Evolutionary conservation across 1,284 basidiomycete species (phyloP).

Genomic region (Xanthoconium separans): DNA sequence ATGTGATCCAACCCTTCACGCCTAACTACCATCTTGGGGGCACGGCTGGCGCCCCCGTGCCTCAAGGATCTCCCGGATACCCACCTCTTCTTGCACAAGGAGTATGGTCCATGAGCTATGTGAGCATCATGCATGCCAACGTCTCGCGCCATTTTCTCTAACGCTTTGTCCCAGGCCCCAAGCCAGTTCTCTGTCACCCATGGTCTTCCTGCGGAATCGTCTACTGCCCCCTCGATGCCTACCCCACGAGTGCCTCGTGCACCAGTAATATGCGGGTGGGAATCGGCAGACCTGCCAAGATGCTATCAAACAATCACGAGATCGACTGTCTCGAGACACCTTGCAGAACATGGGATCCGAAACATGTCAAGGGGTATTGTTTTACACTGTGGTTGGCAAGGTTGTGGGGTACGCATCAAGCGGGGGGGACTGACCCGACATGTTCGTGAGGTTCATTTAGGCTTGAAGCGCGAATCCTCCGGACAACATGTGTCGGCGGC

Average conservation of each 20-base stretch:
- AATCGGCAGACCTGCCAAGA: not conserved
- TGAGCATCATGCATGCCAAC: conserved; percentile 1
- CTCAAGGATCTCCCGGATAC: not conserved
- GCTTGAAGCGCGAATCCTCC: not conserved
- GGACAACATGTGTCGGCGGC: not conserved
- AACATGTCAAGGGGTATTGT: not conserved
- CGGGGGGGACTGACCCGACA: conserved; percentile 13
- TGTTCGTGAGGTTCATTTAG: conserved; percentile 16
- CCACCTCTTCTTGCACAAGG: not conserved
- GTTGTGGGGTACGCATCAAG: conserved; percentile 5
- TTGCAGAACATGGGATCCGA: conserved; percentile 16
- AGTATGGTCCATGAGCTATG: not conserved
- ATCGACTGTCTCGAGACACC: conserved; percentile 7
- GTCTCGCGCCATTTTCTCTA: not conserved
- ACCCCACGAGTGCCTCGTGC: not conserved
- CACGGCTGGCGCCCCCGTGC: not conserved
- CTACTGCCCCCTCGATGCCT: not conserved
- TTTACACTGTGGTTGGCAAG: conserved; percentile 15
- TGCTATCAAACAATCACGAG: conserved; percentile 10
- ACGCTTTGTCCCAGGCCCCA: not conserved
- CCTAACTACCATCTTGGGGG: not conserved
- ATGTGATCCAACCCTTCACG: not conserved
- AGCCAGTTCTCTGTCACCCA: not conserved
- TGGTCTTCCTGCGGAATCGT: not conserved
- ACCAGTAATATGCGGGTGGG: conserved; percentile 10